Evolutionary conservation across 1,284 basidiomycete genomes (phyloP).

Genomic region (Pseudozyma tsukubaensis): DNA sequence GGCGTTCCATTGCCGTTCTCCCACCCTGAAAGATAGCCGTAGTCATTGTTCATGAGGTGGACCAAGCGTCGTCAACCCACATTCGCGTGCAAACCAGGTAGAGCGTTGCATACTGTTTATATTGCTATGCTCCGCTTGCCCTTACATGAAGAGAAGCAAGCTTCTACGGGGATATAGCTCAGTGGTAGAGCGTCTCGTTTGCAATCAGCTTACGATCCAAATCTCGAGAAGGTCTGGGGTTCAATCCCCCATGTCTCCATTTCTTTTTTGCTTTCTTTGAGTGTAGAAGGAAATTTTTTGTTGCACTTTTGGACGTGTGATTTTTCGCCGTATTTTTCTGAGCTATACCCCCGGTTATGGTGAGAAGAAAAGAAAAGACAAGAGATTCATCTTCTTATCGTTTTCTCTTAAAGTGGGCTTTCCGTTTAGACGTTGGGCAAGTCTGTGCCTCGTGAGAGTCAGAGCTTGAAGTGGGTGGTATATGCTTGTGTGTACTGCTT

Average conservation of each 20-base stretch:
- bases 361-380: too few relatives aligned
- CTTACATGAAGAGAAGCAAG: background rate
- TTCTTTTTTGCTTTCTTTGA: conserved; percentile 19
- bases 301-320: conserved; percentile 2
- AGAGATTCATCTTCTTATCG: too few relatives aligned
- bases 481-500: too few relatives aligned
- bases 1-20: too few relatives aligned
- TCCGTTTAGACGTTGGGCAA: too few relatives aligned
- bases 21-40: too few relatives aligned
- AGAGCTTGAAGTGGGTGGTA: too few relatives aligned
- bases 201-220: conserved; percentile 11
- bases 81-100: too few relatives aligned
- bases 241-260: conserved; percentile 49
- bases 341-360: background rate
- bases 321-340: conserved; percentile 14
- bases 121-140: background rate
- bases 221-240: conserved; percentile 48
- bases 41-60: too few relatives aligned
- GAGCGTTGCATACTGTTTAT: background rate
- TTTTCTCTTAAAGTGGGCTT: too few relatives aligned
- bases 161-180: conserved; percentile 33
- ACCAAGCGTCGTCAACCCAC: too few relatives aligned
- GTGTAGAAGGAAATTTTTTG: background rate
- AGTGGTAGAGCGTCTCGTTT: conserved; percentile 53
- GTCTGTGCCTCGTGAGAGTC: too few relatives aligned